These are phyloP conservation scores for Quercus lobata DNA, from an alignment of 331 rosid genomes.

Conservation along the genomic window DNA sequence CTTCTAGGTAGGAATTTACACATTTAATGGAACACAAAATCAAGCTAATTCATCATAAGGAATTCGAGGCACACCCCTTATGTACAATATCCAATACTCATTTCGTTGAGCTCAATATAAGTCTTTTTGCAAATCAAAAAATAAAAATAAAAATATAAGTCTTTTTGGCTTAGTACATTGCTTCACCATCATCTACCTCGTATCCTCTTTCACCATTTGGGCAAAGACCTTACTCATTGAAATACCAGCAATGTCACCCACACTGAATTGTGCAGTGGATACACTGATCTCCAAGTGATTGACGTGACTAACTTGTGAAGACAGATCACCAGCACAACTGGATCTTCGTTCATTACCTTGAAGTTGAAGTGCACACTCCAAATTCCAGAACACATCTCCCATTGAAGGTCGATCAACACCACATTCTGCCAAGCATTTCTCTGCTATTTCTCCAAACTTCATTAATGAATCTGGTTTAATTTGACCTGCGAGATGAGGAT, in stretches of 20 bases:
- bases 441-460: constrained; percentile 42
- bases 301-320: constrained; percentile 14
- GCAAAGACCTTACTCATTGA: constrained; percentile 76
- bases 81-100: background rate
- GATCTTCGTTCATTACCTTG: constrained; percentile 27
- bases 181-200: constrained; percentile 26
- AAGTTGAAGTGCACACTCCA: constrained; percentile 58
- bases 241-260: constrained; percentile 44
- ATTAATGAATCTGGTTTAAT: constrained; percentile 33
- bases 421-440: constrained; percentile 53
- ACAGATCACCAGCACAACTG: background rate
- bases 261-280: constrained; percentile 26
- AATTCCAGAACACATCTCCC: constrained; percentile 75
- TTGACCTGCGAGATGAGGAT: constrained; percentile 35
- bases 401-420: constrained; percentile 52
- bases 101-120: no score
- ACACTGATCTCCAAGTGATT: constrained; percentile 26
- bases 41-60: background rate
- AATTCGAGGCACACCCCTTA: background rate
- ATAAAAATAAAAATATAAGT: background rate
- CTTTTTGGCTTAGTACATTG: background rate
- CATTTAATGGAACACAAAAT: background rate
- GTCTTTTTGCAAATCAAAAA: no score
- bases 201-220: constrained; percentile 63
- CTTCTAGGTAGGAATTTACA: background rate